Base-by-base conservation (phyloP, 2,329 filamentous ascomycete species). In the Niveomyces coronatus region DNA sequence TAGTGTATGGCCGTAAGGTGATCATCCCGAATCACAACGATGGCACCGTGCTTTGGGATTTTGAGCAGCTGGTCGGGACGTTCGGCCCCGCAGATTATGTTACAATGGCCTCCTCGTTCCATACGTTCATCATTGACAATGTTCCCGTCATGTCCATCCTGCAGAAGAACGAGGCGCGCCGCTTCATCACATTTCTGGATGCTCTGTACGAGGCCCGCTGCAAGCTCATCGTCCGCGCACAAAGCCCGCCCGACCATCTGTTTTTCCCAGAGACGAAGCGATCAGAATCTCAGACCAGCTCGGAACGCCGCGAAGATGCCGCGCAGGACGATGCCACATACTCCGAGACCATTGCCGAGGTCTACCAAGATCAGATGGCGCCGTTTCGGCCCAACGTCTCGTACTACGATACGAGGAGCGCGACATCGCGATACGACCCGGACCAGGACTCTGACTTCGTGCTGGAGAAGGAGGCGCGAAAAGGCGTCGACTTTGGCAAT, bases 21-120 rank as follows among this genome's bases (percentile, higher is more conserved):
- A 51, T 55, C 2, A 68, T 85, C 3, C 76, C 78, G 1, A 64
- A 65, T 4, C 70, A 79, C 26, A 59, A 70, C 44, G 58, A 70
- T 18, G 76, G 79, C 14, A 60, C 72, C 1, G 71, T 76, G 0
- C 67, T 68, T 39, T 86, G 82, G 73, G 70, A 73, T 9, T 91
- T 89, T 49, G 51, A 65, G 11, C 70, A 81, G 24, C 70, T 89
- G 2, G 85, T 83, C 41, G 69, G 70, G 5, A 65, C 67, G 2
- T 76, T 87, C 31, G 85, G 85, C 0, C 83, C 84, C 1, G 85
- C 85, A 19, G 85, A 91, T 61, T 91, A 88, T 58, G 82, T 88
- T 39, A 82, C 81, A 1, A 72, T 91, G 54, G 82, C 84, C 1
- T 87, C 82, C 2, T 82, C 74, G 13, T 89, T 80, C 55, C 82